Percentiles rank a stretch among this genome's conserved stretches.
Conservation (phyloP, 139 green algal species). For the Micractinium sp. region DNA sequence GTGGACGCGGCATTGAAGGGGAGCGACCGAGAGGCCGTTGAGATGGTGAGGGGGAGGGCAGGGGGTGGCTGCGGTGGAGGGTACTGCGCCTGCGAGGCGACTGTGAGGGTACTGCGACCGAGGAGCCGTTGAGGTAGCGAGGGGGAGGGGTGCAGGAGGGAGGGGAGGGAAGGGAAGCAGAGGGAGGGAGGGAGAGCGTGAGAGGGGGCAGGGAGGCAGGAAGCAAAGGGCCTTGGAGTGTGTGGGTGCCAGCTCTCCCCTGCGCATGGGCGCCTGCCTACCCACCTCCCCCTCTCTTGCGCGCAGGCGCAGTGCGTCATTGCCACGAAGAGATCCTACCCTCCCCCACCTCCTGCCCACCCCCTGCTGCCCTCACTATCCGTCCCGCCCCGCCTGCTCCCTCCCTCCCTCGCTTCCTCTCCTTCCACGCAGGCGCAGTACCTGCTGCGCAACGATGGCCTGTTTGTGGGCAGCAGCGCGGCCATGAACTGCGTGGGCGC, state of each 20-base stretch:
- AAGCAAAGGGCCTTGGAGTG: background rate
- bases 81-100: too few species aligned
- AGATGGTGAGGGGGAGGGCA: slow-evolving; percentile 60
- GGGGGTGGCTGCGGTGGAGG: too few species aligned
- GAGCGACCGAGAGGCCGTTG: slow-evolving; percentile 82
- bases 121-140: slow-evolving; percentile 81
- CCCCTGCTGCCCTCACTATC: too few species aligned
- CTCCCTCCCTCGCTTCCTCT: background rate
- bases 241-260: too few species aligned
- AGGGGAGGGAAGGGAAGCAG: background rate
- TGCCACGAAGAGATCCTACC: background rate
- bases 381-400: background rate
- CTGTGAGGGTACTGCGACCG: too few species aligned
- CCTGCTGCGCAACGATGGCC: slow-evolving; percentile 88
- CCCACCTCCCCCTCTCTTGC: too few species aligned
- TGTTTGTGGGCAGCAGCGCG: slow-evolving; percentile 89
- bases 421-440: slow-evolving; percentile 64
- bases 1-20: slow-evolving; percentile 84
- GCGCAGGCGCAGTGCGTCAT: background rate
- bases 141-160: background rate
- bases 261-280: too few species aligned
- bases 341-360: background rate
- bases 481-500: slow-evolving; percentile 93
- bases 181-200: background rate
- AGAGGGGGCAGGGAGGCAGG: too few species aligned